Conservation (phyloP, 352 stramenopile species). For the Blastocystis sp. region DNA sequence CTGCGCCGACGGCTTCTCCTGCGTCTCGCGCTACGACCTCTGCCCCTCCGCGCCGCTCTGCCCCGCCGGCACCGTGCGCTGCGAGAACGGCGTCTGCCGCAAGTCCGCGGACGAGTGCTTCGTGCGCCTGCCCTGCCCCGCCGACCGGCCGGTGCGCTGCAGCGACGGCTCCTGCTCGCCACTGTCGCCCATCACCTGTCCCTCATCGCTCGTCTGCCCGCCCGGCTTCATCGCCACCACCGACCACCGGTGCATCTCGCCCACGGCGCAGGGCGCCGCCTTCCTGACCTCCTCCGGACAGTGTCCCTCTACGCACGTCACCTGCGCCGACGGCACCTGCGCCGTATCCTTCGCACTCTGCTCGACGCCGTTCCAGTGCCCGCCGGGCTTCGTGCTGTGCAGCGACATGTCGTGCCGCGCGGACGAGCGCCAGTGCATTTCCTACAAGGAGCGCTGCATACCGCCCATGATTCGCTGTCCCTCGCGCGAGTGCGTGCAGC, state of each 20-base stretch:
- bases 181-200: conserved; percentile 2
- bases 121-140: neutral
- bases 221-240: conserved; percentile 15
- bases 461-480: conserved; percentile 35
- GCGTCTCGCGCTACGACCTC: conserved; percentile 14
- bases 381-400: conserved; percentile 48
- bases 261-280: neutral
- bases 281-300: conserved; percentile 2
- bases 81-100: conserved; percentile 35
- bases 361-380: neutral
- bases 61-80: conserved; percentile 31
- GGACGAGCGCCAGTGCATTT: conserved; percentile 3
- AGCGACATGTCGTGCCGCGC: conserved; percentile 29
- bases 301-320: conserved; percentile 33
- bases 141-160: conserved; percentile 13
- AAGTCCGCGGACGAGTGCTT: conserved; percentile 32
- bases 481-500: conserved; percentile 31
- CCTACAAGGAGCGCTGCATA: conserved; percentile 39
- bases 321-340: conserved; percentile 38
- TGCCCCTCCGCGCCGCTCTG: conserved; percentile 6
- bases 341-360: neutral
- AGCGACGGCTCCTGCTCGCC: conserved; percentile 46
- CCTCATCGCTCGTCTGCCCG: neutral
- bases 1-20: conserved; percentile 3
- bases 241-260: conserved; percentile 39